Percentiles rank a stretch among this genome's conserved stretches.
phyloP scores from a whole-genome alignment of 768 basidiomycete genomes.

The Suillus alpinus region DNA sequence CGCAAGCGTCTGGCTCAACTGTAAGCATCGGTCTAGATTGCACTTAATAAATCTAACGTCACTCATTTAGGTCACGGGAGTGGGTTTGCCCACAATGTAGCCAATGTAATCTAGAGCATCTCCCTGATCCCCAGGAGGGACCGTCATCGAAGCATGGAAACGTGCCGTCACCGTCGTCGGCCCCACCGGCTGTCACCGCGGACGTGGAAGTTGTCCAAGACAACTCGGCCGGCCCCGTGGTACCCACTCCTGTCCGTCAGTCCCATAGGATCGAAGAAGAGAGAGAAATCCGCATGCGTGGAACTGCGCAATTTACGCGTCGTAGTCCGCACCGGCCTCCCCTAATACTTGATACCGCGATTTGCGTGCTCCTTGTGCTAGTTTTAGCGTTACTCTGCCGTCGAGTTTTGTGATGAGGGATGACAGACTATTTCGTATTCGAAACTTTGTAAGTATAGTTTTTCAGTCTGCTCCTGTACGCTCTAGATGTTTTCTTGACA shows the following conservation, averaged over 20 bases:
- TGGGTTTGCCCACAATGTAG: constrained; percentile 80
- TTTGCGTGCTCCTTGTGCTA: constrained; percentile 68
- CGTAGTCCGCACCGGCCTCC: constrained; percentile 43
- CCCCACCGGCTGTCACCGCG: constrained; percentile 15
- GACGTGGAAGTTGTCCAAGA: constrained; percentile 17
- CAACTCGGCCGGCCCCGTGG: constrained; percentile 11
- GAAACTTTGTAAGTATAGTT: background rate
- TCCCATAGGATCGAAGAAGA: constrained; percentile 12
- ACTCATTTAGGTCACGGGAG: constrained; percentile 61
- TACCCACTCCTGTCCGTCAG: constrained; percentile 11
- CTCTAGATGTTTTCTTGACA: background rate
- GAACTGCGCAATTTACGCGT: constrained; percentile 12
- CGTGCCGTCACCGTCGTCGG: background rate
- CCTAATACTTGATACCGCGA: constrained; percentile 67
- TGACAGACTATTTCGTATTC: background rate
- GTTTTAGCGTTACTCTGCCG: constrained; percentile 67
- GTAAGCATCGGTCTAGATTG: constrained; percentile 43
- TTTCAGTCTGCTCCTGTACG: constrained; percentile 4
- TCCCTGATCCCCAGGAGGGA: constrained; percentile 58
- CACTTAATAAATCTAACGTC: constrained; percentile 6
- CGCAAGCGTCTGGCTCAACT: constrained; percentile 73
- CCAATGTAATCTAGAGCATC: constrained; percentile 59
- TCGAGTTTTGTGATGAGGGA: constrained; percentile 40
- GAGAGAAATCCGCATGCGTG: constrained; percentile 13
- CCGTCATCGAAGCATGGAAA: constrained; percentile 12